Conservation (phyloP, 2,329 filamentous ascomycete genomes). For the Lecanicillium sp. region DNA sequence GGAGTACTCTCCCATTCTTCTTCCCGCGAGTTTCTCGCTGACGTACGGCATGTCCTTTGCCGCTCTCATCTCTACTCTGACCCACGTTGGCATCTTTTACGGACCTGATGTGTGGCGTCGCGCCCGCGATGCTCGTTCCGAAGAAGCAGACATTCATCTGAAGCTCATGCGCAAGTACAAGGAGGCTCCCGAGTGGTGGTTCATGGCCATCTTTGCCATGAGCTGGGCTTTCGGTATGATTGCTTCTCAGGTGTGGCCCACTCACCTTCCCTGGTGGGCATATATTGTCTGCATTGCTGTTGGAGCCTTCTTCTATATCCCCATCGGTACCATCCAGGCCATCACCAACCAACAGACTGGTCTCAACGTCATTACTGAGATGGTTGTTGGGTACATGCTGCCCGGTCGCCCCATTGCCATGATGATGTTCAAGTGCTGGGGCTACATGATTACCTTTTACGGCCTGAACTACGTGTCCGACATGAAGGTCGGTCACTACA, state of each 20-base stretch:
- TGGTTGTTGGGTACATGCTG: constrained; percentile 43
- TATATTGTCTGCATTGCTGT: constrained; percentile 36
- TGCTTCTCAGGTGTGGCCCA: constrained; percentile 29
- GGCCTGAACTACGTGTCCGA: constrained; percentile 42
- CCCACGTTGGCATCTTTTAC: constrained; percentile 48
- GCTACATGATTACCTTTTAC: constrained; percentile 41
- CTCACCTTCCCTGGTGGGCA: constrained; percentile 39
- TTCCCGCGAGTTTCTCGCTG: constrained; percentile 50
- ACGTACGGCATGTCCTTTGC: constrained; percentile 54
- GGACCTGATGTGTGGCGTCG: constrained; percentile 39
- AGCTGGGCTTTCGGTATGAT: constrained; percentile 45
- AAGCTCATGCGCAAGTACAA: constrained; percentile 35
- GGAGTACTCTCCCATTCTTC: constrained; percentile 48
- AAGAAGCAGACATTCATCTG: constrained; percentile 46
- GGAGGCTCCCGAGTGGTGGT: constrained; percentile 46
- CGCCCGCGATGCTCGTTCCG: constrained; percentile 25
- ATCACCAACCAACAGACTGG: constrained; percentile 45
- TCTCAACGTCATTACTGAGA: constrained; percentile 43
- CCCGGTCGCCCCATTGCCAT: constrained; percentile 42
- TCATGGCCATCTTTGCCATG: constrained; percentile 36
- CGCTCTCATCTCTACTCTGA: constrained; percentile 45
- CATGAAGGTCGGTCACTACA: constrained; percentile 47
- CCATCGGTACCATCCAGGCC: constrained; percentile 40
- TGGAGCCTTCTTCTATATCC: constrained; percentile 35
- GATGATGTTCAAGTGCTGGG: constrained; percentile 44